phyloP scores from a whole-genome alignment of 805 yeast species.

The Starmerella gropengiesseri region DNA sequence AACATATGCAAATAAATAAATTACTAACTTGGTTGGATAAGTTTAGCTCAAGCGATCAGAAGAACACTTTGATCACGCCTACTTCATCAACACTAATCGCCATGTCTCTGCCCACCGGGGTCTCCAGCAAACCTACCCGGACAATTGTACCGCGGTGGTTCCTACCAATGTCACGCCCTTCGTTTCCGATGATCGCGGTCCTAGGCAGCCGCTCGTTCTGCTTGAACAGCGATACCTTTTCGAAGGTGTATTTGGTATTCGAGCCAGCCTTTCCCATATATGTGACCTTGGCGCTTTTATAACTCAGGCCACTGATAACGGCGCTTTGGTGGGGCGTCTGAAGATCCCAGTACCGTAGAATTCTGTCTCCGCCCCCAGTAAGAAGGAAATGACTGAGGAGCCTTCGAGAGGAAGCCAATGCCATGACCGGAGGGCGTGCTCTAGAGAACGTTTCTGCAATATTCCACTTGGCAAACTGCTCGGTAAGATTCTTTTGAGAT shows the following conservation, averaged over 20 bases:
- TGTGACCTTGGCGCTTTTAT: constrained; percentile 27
- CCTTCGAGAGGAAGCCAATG: constrained; percentile 4
- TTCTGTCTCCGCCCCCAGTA: constrained; percentile 28
- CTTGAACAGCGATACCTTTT: constrained; percentile 23
- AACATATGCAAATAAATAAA: neutral
- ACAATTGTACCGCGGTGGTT: constrained; percentile 42
- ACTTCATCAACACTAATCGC: constrained; percentile 55
- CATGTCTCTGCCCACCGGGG: constrained; percentile 39
- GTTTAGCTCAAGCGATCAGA: constrained; percentile 1
- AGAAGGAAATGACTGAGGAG: constrained; percentile 15
- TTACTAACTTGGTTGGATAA: no score
- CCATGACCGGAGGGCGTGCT: constrained; percentile 12
- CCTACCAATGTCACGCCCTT: constrained; percentile 36
- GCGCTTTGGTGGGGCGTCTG: constrained; percentile 27
- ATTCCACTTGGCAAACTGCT: constrained; percentile 22
- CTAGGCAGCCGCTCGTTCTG: constrained; percentile 30
- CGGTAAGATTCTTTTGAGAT: constrained; percentile 13
- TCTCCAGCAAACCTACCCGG: constrained; percentile 27
- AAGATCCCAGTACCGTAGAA: constrained; percentile 32
- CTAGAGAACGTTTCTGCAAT: constrained; percentile 16
- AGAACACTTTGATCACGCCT: constrained; percentile 50
- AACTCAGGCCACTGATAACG: constrained; percentile 29
- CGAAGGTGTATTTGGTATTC: constrained; percentile 35
- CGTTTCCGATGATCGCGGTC: constrained; percentile 33
- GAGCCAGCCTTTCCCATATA: constrained; percentile 27